These are phyloP conservation scores for Acidiella bohemica DNA, from an alignment of 495 filamentous ascomycete genomes.

Conservation along the genomic window DNA sequence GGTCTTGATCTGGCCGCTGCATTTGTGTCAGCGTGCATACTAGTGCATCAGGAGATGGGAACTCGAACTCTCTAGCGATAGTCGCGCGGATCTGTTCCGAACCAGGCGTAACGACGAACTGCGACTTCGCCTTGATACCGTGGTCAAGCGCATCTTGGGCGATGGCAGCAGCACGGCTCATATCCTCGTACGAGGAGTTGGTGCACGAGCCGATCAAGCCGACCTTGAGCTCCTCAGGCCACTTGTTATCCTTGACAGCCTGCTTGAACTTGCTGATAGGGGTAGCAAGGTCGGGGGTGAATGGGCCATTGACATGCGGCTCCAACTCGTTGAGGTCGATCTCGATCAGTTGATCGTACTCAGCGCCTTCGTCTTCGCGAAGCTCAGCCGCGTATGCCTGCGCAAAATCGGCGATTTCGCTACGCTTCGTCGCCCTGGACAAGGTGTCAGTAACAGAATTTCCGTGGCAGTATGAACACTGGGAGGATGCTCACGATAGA, in stretches of 20 bases:
- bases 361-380: slow-evolving; percentile 76
- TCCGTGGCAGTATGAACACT: too few species aligned
- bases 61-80: slow-evolving; percentile 48
- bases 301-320: slow-evolving; percentile 97
- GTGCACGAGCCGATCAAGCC: slow-evolving; percentile 97
- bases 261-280: slow-evolving; percentile 96
- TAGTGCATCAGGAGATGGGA: background rate
- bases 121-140: slow-evolving; percentile 83
- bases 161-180: slow-evolving; percentile 90
- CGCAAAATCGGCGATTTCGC: slow-evolving; percentile 78
- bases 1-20: slow-evolving; percentile 74
- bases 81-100: slow-evolving; percentile 97
- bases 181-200: slow-evolving; percentile 99
- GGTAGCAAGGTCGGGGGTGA: slow-evolving; percentile 98
- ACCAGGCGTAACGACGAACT: slow-evolving; percentile 91
- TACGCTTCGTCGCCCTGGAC: slow-evolving; percentile 68
- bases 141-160: slow-evolving; percentile 88
- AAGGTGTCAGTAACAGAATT: too few species aligned
- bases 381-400: slow-evolving; percentile 75
- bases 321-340: slow-evolving; percentile 90
- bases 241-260: slow-evolving; percentile 84
- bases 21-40: background rate
- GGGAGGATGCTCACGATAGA: slow-evolving; percentile 39
- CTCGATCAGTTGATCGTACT: slow-evolving; percentile 95
- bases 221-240: slow-evolving; percentile 96